phyloP scores from a whole-genome alignment of 2,329 filamentous ascomycete genomes.

The Colletotrichum sp. region DNA sequence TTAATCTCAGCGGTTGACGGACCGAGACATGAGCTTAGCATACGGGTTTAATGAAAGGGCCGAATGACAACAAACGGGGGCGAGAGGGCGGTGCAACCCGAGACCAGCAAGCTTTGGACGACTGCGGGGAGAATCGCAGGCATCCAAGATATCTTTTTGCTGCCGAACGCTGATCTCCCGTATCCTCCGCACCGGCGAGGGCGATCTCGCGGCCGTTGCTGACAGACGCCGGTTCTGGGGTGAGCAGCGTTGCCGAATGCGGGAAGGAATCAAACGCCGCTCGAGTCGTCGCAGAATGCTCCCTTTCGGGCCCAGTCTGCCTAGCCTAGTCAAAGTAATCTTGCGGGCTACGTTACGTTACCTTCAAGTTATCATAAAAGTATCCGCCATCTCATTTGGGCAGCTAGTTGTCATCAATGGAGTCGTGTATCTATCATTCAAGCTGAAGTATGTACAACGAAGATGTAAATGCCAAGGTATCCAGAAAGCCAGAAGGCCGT shows the following conservation, averaged over 20 bases:
- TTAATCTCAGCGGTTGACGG: neutral
- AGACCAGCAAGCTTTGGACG: neutral
- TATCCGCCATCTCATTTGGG: neutral
- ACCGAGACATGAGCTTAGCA: neutral
- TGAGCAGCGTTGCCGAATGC: neutral
- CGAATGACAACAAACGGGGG: neutral
- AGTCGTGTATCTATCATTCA: neutral
- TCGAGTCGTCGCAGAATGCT: neutral
- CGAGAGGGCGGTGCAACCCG: neutral
- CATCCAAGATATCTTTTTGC: neutral
- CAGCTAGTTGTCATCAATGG: neutral
- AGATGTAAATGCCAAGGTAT: neutral
- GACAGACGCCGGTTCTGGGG: neutral
- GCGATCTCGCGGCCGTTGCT: constrained; percentile 1
- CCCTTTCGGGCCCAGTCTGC: neutral
- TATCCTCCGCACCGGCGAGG: neutral
- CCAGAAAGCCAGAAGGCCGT: neutral
- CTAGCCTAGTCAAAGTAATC: neutral
- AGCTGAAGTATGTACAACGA: neutral
- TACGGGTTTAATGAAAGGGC: neutral
- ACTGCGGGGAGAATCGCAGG: neutral
- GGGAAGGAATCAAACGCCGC: neutral
- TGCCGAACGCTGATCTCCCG: neutral
- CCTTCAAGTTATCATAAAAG: neutral
- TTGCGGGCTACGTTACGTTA: neutral